Evolutionary conservation across 129 eudicot genomes (phyloP).

Genomic region (Chrysanthemum makinoi): DNA sequence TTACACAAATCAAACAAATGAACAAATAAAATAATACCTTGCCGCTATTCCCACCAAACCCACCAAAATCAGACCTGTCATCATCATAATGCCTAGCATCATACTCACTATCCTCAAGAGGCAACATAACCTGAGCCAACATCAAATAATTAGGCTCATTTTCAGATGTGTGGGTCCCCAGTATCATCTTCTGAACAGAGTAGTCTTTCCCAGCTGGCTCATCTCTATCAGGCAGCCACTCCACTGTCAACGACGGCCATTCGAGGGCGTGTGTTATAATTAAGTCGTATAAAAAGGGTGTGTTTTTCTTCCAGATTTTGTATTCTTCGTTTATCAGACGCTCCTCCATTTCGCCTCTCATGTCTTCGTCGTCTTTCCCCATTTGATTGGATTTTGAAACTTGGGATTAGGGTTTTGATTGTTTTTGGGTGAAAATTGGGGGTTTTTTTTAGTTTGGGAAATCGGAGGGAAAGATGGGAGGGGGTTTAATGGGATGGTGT

Average conservation of each 20-base stretch:
- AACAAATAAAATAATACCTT: constrained; percentile 49
- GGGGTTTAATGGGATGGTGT: too few relatives aligned
- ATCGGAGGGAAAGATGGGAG: too few relatives aligned
- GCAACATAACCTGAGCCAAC: constrained; percentile 88
- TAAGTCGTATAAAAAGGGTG: constrained; percentile 90
- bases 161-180: constrained; percentile 95
- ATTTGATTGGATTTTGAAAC: background rate
- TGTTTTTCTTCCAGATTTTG: constrained; percentile 96
- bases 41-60: constrained; percentile 77
- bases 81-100: constrained; percentile 89
- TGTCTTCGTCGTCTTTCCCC: constrained; percentile 61
- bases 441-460: constrained; percentile 4
- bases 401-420: constrained; percentile 4
- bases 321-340: constrained; percentile 88
- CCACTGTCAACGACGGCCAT: constrained; percentile 97
- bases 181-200: constrained; percentile 83
- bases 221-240: constrained; percentile 84
- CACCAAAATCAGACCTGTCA: constrained; percentile 67
- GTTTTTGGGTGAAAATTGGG: background rate
- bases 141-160: constrained; percentile 88
- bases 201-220: constrained; percentile 96
- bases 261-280: constrained; percentile 91
- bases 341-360: constrained; percentile 79
- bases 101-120: constrained; percentile 83
- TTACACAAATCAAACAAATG: too few relatives aligned